Evolutionary conservation across 2,329 filamentous ascomycete genomes (phyloP).

Genomic region (Pseudocercospora eumusae): DNA sequence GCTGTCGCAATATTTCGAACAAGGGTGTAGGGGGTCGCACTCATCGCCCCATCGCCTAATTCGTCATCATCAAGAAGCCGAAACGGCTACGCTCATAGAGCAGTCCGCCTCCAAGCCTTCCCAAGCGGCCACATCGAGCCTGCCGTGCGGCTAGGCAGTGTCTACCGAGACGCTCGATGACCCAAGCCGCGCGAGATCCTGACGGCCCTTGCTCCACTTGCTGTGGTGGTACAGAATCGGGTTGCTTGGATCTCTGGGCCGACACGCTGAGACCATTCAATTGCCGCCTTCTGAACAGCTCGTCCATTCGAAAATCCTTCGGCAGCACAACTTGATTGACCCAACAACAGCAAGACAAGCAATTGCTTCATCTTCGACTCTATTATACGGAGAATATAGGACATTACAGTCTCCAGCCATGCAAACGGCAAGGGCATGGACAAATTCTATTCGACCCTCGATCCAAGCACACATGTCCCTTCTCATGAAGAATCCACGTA

Average conservation of each 20-base stretch:
- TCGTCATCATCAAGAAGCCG: no score
- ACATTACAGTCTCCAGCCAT: not conserved
- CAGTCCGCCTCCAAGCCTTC: not conserved
- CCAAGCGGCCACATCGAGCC: not conserved
- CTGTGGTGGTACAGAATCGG: not conserved
- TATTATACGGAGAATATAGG: no score
- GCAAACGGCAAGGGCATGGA: constrained; percentile 3
- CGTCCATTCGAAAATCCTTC: not conserved
- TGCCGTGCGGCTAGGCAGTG: not conserved
- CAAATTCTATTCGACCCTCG: not conserved
- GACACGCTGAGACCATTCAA: not conserved
- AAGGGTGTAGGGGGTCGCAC: not conserved
- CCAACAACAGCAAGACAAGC: no score
- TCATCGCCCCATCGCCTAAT: not conserved
- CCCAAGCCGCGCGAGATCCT: not conserved
- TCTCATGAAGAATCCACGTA: not conserved
- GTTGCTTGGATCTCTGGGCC: not conserved
- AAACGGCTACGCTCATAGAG: not conserved
- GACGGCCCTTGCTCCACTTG: not conserved
- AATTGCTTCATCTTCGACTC: not conserved
- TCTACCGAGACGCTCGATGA: not conserved
- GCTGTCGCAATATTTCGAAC: not conserved
- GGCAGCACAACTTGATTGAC: not conserved
- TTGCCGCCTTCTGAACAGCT: not conserved
- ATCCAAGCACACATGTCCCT: not conserved